Evolutionary conservation across 768 basidiomycete species (phyloP).

Genomic region (Russula sp.): DNA sequence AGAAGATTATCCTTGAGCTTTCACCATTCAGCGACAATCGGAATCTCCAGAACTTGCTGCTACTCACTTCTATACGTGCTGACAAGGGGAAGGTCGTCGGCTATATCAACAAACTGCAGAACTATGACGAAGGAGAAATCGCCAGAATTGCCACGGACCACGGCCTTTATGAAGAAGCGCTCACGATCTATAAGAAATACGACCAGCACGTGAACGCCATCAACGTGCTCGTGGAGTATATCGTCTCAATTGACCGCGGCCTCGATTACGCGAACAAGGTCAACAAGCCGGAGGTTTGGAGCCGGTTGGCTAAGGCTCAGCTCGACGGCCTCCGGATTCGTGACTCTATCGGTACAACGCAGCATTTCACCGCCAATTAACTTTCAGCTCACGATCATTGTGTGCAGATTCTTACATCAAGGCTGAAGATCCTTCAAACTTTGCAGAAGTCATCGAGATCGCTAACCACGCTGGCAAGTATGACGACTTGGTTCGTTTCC

Average conservation of each 20-base stretch:
- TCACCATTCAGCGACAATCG: conserved; percentile 98
- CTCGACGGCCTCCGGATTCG: conserved; percentile 97
- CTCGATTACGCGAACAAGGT: conserved; percentile 95
- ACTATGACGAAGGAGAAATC: conserved; percentile 92
- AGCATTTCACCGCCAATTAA: conserved; percentile 9
- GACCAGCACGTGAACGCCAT: conserved; percentile 94
- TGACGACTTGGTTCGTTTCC: conserved; percentile 90
- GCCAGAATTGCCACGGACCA: conserved; percentile 96
- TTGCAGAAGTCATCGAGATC: conserved; percentile 92
- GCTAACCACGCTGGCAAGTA: conserved; percentile 88
- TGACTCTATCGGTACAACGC: conserved; percentile 78
- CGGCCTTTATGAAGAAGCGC: conserved; percentile 90
- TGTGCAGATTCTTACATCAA: conserved; percentile 90
- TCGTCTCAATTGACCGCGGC: conserved; percentile 95
- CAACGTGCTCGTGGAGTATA: conserved; percentile 96
- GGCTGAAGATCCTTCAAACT: conserved; percentile 92
- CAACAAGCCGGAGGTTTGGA: conserved; percentile 96
- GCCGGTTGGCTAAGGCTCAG: conserved; percentile 95
- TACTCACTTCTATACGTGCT: conserved; percentile 93
- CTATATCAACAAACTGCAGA: conserved; percentile 95
- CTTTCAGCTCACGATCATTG: neutral
- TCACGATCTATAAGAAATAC: conserved; percentile 97
- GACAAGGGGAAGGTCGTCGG: conserved; percentile 98
- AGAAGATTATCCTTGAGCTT: conserved; percentile 97
- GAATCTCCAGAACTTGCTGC: conserved; percentile 90